These are phyloP conservation scores for Aethionema arabicum DNA, from an alignment of 345 rosid species.

Conservation along the genomic window DNA sequence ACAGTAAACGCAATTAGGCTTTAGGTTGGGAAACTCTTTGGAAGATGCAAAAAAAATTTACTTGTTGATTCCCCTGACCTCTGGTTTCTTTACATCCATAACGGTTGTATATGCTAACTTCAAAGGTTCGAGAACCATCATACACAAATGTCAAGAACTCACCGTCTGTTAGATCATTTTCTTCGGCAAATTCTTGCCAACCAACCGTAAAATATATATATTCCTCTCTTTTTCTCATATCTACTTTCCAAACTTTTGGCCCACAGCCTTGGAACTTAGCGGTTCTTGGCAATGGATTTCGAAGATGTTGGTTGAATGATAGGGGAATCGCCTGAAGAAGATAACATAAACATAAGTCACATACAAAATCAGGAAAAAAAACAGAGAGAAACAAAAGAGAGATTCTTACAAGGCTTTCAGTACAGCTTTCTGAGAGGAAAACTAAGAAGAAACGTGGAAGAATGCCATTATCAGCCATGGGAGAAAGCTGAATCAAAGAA, in stretches of 20 bases:
- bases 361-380: background rate
- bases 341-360: background rate
- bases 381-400: too few species aligned
- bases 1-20: too few species aligned
- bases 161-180: constrained; percentile 26
- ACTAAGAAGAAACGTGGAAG: constrained; percentile 34
- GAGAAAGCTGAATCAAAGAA: background rate
- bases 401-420: background rate
- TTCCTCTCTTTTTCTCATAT: background rate
- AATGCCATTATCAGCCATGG: constrained; percentile 6
- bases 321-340: constrained; percentile 22
- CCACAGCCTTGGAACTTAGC: constrained; percentile 26
- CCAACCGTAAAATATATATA: constrained; percentile 17
- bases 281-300: constrained; percentile 17
- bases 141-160: constrained; percentile 33
- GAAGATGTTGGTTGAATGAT: constrained; percentile 19
- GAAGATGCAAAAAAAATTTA: too few species aligned
- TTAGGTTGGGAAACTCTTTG: too few species aligned
- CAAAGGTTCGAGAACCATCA: constrained; percentile 21
- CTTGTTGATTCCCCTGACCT: too few species aligned
- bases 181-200: constrained; percentile 30
- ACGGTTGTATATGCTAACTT: constrained; percentile 26
- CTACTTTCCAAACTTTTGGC: constrained; percentile 23
- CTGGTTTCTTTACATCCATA: constrained; percentile 23
- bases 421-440: constrained; percentile 21